These are phyloP conservation scores for Fusarium sublunatum DNA, from an alignment of 2,329 filamentous ascomycete genomes.

Conservation along the genomic window DNA sequence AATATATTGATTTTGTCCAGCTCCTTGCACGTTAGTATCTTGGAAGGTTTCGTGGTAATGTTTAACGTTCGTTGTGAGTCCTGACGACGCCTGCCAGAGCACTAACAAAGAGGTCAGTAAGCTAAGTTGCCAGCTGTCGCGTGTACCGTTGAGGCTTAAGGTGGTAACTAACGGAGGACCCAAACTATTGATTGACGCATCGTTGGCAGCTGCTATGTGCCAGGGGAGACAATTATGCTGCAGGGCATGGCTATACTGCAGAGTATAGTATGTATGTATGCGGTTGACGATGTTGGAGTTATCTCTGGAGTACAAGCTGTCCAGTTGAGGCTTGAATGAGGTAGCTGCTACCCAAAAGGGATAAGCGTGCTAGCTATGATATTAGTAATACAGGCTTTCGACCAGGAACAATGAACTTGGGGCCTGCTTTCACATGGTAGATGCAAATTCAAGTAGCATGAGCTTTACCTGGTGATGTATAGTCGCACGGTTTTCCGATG, in stretches of 20 bases:
- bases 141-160: slow-evolving; percentile 25
- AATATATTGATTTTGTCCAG: slow-evolving; percentile 49
- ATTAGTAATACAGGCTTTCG: slow-evolving; percentile 16
- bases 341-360: slow-evolving; percentile 34
- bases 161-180: slow-evolving; percentile 53
- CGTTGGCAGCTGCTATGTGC: slow-evolving; percentile 52
- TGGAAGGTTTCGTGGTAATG: slow-evolving; percentile 50
- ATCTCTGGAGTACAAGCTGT: slow-evolving; percentile 45
- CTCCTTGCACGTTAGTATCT: slow-evolving; percentile 46
- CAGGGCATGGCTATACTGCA: slow-evolving; percentile 48
- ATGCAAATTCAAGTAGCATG: not conserved
- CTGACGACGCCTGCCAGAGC: slow-evolving; percentile 59
- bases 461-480: no score
- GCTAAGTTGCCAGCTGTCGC: slow-evolving; percentile 35
- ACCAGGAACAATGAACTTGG: slow-evolving; percentile 6
- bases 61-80: slow-evolving; percentile 55
- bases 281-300: slow-evolving; percentile 33
- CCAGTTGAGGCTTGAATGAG: slow-evolving; percentile 47
- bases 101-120: slow-evolving; percentile 52
- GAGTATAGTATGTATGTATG: slow-evolving; percentile 21
- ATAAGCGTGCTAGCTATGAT: slow-evolving; percentile 9
- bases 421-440: not conserved
- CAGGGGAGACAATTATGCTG: slow-evolving; percentile 36
- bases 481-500: no score
- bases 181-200: slow-evolving; percentile 57